These are phyloP conservation scores for Magnusiomyces suaveolens DNA, from an alignment of 1,139 yeast species.

Conservation along the genomic window DNA sequence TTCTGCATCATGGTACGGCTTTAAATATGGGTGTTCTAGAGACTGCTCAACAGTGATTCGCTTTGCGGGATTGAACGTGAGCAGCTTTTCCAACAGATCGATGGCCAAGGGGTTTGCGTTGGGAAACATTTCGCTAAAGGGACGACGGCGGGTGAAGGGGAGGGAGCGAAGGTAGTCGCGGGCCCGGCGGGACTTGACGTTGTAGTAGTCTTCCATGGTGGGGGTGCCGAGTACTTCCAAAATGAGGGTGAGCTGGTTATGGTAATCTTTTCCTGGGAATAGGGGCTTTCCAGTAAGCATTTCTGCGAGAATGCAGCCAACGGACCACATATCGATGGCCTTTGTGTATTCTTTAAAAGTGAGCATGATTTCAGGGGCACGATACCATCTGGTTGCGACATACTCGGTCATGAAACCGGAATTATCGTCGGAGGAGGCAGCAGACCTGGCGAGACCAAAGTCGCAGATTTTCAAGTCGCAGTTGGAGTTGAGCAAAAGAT, in stretches of 20 bases:
- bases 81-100: constrained; percentile 71
- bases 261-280: constrained; percentile 90
- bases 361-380: constrained; percentile 96
- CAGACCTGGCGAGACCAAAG: constrained; percentile 88
- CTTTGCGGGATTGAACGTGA: constrained; percentile 76
- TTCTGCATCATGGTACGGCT: constrained; percentile 92
- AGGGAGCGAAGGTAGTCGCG: constrained; percentile 84
- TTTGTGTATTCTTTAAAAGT: constrained; percentile 87
- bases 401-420: constrained; percentile 94
- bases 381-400: constrained; percentile 96
- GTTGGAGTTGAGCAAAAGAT: constrained; percentile 85
- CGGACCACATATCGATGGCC: constrained; percentile 96
- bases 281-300: constrained; percentile 84
- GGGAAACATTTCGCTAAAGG: constrained; percentile 67
- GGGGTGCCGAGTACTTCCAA: constrained; percentile 85
- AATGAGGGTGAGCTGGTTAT: constrained; percentile 87
- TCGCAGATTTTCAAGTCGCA: constrained; percentile 95
- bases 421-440: constrained; percentile 72
- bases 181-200: constrained; percentile 83
- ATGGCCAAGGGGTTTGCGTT: constrained; percentile 79
- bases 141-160: constrained; percentile 73
- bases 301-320: constrained; percentile 93
- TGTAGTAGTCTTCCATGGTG: constrained; percentile 64
- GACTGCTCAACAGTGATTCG: constrained; percentile 88
- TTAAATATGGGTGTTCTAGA: constrained; percentile 74